phyloP scores from a whole-genome alignment of 2,329 filamentous ascomycete species.

The Phialophora verrucosa region DNA sequence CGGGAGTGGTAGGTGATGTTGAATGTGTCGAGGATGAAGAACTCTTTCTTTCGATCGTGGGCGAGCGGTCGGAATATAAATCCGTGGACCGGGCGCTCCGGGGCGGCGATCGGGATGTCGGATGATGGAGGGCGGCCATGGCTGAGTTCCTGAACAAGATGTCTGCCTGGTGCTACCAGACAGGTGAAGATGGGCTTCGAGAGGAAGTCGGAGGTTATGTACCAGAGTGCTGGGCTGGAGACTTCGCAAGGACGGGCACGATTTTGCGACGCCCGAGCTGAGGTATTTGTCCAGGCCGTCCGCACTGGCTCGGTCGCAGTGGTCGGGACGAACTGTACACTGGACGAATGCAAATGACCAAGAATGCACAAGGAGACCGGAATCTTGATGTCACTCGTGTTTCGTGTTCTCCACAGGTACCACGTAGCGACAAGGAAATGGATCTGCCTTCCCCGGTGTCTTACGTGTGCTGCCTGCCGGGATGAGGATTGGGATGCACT shows the following conservation, averaged over 20 bases:
- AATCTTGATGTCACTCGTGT: slow-evolving; percentile 32
- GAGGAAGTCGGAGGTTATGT: slow-evolving; percentile 4
- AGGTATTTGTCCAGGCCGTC: slow-evolving; percentile 8
- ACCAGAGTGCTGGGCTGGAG: slow-evolving; percentile 2
- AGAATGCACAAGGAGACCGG: slow-evolving; percentile 2
- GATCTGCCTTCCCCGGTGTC: slow-evolving; percentile 23
- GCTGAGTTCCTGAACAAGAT: slow-evolving; percentile 1
- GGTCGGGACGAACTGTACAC: slow-evolving; percentile 25
- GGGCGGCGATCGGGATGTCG: slow-evolving; percentile 7
- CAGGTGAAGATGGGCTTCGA: neutral
- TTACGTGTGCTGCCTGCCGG: slow-evolving; percentile 25
- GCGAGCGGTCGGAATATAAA: slow-evolving; percentile 27
- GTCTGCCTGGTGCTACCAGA: slow-evolving; percentile 1
- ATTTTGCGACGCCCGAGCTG: neutral
- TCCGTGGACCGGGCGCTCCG: slow-evolving; percentile 23
- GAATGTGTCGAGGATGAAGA: slow-evolving; percentile 11
- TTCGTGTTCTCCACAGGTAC: slow-evolving; percentile 25
- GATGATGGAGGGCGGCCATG: slow-evolving; percentile 32
- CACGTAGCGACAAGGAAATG: neutral
- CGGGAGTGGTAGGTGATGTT: slow-evolving; percentile 26
- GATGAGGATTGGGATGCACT: neutral
- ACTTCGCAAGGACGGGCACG: slow-evolving; percentile 3
- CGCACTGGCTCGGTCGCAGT: slow-evolving; percentile 10
- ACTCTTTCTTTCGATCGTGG: slow-evolving; percentile 22
- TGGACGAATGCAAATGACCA: slow-evolving; percentile 1